Evolutionary conservation across 2,329 filamentous ascomycete genomes (phyloP).

Genomic region (Botryosphaeria dothidea): DNA sequence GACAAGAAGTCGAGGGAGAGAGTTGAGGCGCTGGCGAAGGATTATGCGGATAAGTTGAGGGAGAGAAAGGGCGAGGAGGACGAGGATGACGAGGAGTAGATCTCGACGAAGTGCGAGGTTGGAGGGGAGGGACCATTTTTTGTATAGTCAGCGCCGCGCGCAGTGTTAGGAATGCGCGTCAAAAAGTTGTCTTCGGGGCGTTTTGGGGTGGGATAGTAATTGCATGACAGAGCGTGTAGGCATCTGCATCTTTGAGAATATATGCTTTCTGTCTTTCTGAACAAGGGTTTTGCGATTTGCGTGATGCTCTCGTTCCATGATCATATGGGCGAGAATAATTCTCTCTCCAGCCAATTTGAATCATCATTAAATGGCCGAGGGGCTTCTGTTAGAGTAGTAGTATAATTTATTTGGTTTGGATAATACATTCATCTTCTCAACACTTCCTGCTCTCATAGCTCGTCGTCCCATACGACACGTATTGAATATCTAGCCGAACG

Average conservation of each 20-base stretch:
- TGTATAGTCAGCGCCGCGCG: neutral
- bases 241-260: too few relatives aligned
- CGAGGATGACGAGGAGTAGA: constrained; percentile 28
- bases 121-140: neutral
- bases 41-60: constrained; percentile 60
- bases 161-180: neutral
- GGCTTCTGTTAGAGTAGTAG: too few relatives aligned
- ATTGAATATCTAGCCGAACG: neutral
- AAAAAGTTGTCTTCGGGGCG: neutral
- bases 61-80: constrained; percentile 19
- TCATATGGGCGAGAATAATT: too few relatives aligned
- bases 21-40: constrained; percentile 69
- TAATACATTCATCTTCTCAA: neutral
- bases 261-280: too few relatives aligned
- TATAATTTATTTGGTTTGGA: neutral
- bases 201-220: neutral
- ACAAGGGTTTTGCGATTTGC: too few relatives aligned
- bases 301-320: too few relatives aligned
- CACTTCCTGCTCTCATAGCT: neutral
- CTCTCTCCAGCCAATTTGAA: too few relatives aligned
- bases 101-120: too few relatives aligned
- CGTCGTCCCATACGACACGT: neutral
- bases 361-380: too few relatives aligned
- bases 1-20: constrained; percentile 69
- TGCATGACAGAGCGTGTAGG: too few relatives aligned